phyloP scores from a whole-genome alignment of 1,284 basidiomycete species.

The Sutorius eximius region DNA sequence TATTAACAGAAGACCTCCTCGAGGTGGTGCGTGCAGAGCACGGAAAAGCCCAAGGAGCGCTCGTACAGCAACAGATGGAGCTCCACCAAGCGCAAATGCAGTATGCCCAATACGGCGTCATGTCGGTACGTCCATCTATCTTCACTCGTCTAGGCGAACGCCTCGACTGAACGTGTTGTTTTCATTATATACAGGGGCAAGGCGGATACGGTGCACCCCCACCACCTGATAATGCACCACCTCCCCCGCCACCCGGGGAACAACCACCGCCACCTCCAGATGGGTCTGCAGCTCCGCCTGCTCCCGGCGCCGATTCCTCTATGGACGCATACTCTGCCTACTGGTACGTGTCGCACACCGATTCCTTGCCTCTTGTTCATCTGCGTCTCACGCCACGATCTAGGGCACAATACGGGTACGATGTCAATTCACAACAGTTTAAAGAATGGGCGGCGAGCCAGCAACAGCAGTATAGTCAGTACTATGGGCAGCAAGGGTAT shows the following conservation, averaged over 20 bases:
- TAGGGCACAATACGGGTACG: conserved; percentile 88
- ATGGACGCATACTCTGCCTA: conserved; percentile 68
- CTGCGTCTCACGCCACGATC: neutral
- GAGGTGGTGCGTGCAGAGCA: conserved; percentile 85
- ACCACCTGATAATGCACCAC: conserved; percentile 55
- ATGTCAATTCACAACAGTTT: conserved; percentile 79
- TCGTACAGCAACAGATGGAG: conserved; percentile 78
- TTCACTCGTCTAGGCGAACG: neutral
- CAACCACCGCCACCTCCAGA: conserved; percentile 60
- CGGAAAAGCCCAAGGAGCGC: conserved; percentile 66
- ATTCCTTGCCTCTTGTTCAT: neutral
- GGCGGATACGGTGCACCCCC: conserved; percentile 56
- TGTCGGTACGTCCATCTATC: conserved; percentile 50
- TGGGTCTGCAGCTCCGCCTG: conserved; percentile 42
- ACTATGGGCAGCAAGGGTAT: conserved; percentile 54
- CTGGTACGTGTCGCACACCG: conserved; percentile 48
- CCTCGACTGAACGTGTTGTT: neutral
- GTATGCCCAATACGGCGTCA: conserved; percentile 69
- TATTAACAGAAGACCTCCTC: conserved; percentile 86
- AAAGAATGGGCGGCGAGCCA: conserved; percentile 76
- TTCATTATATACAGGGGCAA: conserved; percentile 6
- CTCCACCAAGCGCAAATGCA: conserved; percentile 77
- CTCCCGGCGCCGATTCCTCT: conserved; percentile 42
- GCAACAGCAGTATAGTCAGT: conserved; percentile 70
- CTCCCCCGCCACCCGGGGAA: conserved; percentile 62